A percentile compares a stretch with the other conserved stretches of the same genome.
Conservation (phyloP, 2,329 filamentous ascomycete genomes). For the Fusarium dimerum region DNA sequence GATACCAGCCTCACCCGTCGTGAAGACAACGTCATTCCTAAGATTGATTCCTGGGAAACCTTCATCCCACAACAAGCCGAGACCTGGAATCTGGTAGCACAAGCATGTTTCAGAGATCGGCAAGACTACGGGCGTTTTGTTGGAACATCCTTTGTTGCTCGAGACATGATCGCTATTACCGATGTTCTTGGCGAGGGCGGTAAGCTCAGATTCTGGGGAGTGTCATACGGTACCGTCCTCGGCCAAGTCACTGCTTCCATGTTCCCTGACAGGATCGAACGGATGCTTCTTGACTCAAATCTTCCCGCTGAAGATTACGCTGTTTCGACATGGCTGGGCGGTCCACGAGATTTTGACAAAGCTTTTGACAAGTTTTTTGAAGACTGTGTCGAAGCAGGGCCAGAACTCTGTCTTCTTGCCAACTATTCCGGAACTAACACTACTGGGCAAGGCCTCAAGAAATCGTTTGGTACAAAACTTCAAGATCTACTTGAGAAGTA, state of each 20-base stretch:
- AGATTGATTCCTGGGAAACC: neutral
- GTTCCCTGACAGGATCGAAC: slow-evolving; percentile 12
- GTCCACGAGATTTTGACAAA: slow-evolving; percentile 13
- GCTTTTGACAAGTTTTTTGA: slow-evolving; percentile 11
- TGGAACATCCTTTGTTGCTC: slow-evolving; percentile 34
- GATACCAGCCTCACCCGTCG: neutral
- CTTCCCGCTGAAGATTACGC: slow-evolving; percentile 13
- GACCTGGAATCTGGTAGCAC: neutral
- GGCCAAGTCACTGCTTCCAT: slow-evolving; percentile 14
- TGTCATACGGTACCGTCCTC: slow-evolving; percentile 11
- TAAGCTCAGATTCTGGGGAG: slow-evolving; percentile 34
- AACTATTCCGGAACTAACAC: slow-evolving; percentile 15
- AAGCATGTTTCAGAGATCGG: slow-evolving; percentile 15
- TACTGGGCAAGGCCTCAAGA: slow-evolving; percentile 8
- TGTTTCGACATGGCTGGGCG: slow-evolving; percentile 8
- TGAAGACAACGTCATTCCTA: neutral
- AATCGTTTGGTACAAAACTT: slow-evolving; percentile 1
- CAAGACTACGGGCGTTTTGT: slow-evolving; percentile 26
- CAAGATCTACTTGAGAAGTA: slow-evolving; percentile 7
- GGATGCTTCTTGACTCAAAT: slow-evolving; percentile 14
- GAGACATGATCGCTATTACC: slow-evolving; percentile 39
- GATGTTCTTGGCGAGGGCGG: slow-evolving; percentile 35
- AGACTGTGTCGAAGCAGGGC: slow-evolving; percentile 15
- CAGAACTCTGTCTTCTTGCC: slow-evolving; percentile 12
- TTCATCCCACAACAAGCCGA: neutral